Evolutionary conservation across 352 stramenopile genomes (phyloP).

Genomic region (Phytophthora agathidicida): DNA sequence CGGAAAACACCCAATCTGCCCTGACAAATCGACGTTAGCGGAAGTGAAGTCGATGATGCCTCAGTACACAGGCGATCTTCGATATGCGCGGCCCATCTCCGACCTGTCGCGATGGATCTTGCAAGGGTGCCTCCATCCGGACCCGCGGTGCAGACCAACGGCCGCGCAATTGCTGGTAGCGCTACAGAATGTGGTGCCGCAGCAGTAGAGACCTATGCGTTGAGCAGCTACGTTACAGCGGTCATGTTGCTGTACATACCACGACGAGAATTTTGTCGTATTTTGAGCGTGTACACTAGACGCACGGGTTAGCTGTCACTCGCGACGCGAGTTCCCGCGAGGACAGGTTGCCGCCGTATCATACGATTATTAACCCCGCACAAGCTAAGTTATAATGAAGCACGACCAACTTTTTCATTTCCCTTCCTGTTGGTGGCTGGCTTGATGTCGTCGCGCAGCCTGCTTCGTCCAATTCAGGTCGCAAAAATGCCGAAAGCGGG

Average conservation of each 20-base stretch:
- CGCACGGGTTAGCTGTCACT: conserved; percentile 33
- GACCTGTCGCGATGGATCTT: conserved; percentile 73
- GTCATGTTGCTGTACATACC: conserved; percentile 45
- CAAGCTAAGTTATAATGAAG: conserved; percentile 22
- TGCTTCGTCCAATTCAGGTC: conserved; percentile 47
- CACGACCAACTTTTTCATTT: conserved; percentile 6
- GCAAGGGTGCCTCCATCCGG: conserved; percentile 67
- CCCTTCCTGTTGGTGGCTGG: neutral
- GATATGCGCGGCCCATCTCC: conserved; percentile 49
- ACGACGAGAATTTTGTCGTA: conserved; percentile 42
- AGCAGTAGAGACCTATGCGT: conserved; percentile 32
- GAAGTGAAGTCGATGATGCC: conserved; percentile 44
- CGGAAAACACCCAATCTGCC: conserved; percentile 76
- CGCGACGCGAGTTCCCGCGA: conserved; percentile 10
- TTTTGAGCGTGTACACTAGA: conserved; percentile 64
- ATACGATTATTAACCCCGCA: conserved; percentile 39
- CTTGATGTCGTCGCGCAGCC: conserved; percentile 3
- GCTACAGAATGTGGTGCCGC: conserved; percentile 46
- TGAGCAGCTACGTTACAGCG: conserved; percentile 32
- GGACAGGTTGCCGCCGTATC: conserved; percentile 27
- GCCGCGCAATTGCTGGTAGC: conserved; percentile 67
- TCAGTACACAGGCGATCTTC: conserved; percentile 42
- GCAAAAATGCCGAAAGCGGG: conserved; percentile 66
- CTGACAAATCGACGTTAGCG: conserved; percentile 62
- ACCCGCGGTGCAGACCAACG: conserved; percentile 65